Evolutionary conservation across 495 filamentous ascomycete species (phyloP), one percentile per base, ranked within the genome.

Genomic region (Sabuloglossum arenarium): DNA sequence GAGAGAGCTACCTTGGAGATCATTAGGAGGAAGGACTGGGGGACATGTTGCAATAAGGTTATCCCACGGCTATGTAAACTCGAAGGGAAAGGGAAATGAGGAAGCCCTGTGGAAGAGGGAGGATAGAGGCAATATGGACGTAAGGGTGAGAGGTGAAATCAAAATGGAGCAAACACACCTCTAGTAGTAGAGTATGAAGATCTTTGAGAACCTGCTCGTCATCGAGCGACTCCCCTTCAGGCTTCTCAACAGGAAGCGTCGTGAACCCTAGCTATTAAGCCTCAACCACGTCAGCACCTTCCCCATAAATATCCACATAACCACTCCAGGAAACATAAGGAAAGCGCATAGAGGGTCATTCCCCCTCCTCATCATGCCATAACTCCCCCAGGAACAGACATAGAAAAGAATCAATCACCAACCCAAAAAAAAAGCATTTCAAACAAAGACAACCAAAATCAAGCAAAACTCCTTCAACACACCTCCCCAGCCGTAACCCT

Each of bases 101-200:
- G 34, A 14, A 14, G 12, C 11, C 12, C 12, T 21, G 39, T 4
- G 39, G 21, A 43, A 12, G n/a, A 12, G 16, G 19, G 1, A 21
- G n/a, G 16, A 39, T 21, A 43, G 10, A 21, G n/a, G 39, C 11
- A n/a, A 10, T 37, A 37, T 37, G n/a, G n/a, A n/a, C n/a, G n/a
- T n/a, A n/a, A n/a, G n/a, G n/a, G n/a, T n/a, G n/a, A n/a, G n/a
- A n/a, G n/a, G n/a, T n/a, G n/a, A n/a, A n/a, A n/a, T n/a, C n/a
- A n/a, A n/a, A n/a, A n/a, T n/a, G n/a, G 27, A 39, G 34, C 34
- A 16, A 14, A 27, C 47, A 51, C n/a, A 51, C 47, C 19, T 99
- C 93, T 58, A 97, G 69, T 16, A 99, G 71, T 56, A 97, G 66
- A 9, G 71, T 73, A 63, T 96, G 89, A 59, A 99, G 69, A 52